phyloP scores from a whole-genome alignment of 2,329 filamentous ascomycete species.

The Aspergillus sp. region DNA sequence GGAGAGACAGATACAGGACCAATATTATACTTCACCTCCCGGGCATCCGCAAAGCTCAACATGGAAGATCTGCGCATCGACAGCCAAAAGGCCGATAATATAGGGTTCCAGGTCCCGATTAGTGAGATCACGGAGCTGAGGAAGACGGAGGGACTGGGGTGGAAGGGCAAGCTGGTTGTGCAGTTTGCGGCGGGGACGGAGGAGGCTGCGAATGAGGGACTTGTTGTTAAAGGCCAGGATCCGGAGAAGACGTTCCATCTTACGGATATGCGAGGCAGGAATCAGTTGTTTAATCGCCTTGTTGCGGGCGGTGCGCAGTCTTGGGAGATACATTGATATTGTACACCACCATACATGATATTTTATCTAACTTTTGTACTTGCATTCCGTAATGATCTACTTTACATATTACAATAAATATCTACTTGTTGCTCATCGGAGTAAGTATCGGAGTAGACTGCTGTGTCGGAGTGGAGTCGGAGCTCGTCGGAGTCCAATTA shows the following conservation, averaged over 20 bases:
- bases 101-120: conserved; percentile 69
- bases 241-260: conserved; percentile 57
- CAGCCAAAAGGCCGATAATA: conserved; percentile 50
- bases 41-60: conserved; percentile 25
- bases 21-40: conserved; percentile 57
- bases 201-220: conserved; percentile 54
- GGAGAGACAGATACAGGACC: conserved; percentile 11
- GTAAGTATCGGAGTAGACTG: too few relatives aligned
- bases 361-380: too few relatives aligned
- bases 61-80: conserved; percentile 48
- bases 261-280: conserved; percentile 69
- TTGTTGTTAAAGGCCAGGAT: conserved; percentile 63
- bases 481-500: not conserved
- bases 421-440: too few relatives aligned
- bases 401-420: too few relatives aligned
- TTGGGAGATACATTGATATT: conserved; percentile 50
- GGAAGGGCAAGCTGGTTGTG: conserved; percentile 85
- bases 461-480: not conserved
- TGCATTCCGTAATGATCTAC: too few relatives aligned
- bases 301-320: conserved; percentile 76
- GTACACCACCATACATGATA: too few relatives aligned
- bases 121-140: conserved; percentile 70
- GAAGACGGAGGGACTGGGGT: conserved; percentile 78
- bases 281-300: conserved; percentile 79
- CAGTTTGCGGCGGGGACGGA: conserved; percentile 67